phyloP scores from a whole-genome alignment of 176 grass and related monocot species.

The Olyra latifolia region DNA sequence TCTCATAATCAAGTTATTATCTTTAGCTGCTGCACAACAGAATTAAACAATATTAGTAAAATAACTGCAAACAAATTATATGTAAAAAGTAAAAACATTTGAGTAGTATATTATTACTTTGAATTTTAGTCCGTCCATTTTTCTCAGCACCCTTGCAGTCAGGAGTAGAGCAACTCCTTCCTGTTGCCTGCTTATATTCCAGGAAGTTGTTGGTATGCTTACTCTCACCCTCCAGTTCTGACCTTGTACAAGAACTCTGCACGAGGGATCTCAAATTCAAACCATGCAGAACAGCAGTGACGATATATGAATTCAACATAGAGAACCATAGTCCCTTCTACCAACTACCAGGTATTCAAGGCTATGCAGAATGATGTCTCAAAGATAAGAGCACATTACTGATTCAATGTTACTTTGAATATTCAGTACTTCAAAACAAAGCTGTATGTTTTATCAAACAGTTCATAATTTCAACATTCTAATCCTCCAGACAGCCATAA shows the following conservation, averaged over 20 bases:
- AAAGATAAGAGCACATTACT: neutral
- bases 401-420: neutral
- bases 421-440: conserved; percentile 1
- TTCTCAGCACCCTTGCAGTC: neutral
- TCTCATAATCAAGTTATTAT: conserved; percentile 19
- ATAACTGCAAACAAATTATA: neutral
- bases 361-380: neutral
- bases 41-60: conserved; percentile 35
- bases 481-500: conserved; percentile 17
- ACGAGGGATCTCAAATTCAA: conserved; percentile 29
- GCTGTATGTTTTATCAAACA: neutral
- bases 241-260: conserved; percentile 98
- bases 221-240: conserved; percentile 85
- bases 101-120: conserved; percentile 25
- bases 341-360: neutral
- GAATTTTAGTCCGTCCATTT: conserved; percentile 17
- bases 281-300: conserved; percentile 25
- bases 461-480: neutral
- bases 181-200: conserved; percentile 40
- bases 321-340: neutral
- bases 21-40: conserved; percentile 34
- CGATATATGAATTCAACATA: conserved; percentile 22
- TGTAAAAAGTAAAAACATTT: neutral
- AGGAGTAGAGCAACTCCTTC: conserved; percentile 13
- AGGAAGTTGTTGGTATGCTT: conserved; percentile 46